phyloP scores from a whole-genome alignment of 148 eudicot species.

The Simmondsia chinensis region DNA sequence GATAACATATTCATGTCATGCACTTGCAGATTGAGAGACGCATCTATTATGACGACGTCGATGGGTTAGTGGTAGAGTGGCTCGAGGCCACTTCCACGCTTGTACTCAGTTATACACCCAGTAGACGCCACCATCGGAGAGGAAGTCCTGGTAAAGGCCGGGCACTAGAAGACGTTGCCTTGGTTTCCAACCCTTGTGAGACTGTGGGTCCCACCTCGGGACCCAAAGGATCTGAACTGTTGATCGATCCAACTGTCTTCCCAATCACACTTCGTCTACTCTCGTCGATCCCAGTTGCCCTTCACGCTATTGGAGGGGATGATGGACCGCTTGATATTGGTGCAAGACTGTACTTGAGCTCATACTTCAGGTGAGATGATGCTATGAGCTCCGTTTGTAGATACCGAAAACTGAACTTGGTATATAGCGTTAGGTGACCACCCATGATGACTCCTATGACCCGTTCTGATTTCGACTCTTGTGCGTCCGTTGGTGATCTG shows the following conservation, averaged over 20 bases:
- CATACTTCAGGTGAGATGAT: constrained; percentile 60
- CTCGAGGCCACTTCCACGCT: constrained; percentile 73
- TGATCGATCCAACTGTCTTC: constrained; percentile 46
- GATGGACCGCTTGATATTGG: constrained; percentile 78
- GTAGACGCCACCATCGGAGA: constrained; percentile 39
- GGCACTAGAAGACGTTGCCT: constrained; percentile 58
- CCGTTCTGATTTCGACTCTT: too few species aligned
- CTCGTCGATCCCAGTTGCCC: constrained; percentile 73
- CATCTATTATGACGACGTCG: constrained; percentile 81
- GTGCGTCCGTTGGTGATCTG: too few species aligned
- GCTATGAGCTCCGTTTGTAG: too few species aligned
- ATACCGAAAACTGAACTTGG: too few species aligned
- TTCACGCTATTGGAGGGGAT: constrained; percentile 83
- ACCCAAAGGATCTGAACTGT: too few species aligned
- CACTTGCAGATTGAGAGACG: constrained; percentile 82
- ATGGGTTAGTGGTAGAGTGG: constrained; percentile 76
- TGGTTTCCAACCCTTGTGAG: constrained; percentile 37
- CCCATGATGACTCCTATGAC: too few species aligned
- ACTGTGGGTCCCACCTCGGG: too few species aligned
- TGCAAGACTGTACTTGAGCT: constrained; percentile 62
- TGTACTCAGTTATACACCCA: constrained; percentile 36
- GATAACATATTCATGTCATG: not conserved
- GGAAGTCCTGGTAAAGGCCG: constrained; percentile 42
- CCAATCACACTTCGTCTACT: constrained; percentile 58
- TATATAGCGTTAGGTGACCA: too few species aligned